These are phyloP conservation scores for Dendrobium catenatum DNA, from an alignment of 106 monocot species.

Conservation along the genomic window DNA sequence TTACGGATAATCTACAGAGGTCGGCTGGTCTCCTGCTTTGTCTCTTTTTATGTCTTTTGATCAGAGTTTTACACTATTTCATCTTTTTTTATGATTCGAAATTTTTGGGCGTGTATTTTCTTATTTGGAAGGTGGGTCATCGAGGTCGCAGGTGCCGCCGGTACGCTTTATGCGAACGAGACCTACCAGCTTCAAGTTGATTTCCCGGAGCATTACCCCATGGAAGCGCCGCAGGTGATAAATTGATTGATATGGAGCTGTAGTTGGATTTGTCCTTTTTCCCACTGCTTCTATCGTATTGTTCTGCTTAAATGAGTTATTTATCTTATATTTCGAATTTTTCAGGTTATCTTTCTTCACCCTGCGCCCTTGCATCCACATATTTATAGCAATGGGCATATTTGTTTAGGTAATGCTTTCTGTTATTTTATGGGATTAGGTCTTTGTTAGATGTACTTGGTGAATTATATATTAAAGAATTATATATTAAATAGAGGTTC, in stretches of 20 bases:
- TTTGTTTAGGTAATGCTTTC: slow-evolving; percentile 52
- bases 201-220: slow-evolving; percentile 46
- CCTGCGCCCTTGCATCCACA: slow-evolving; percentile 63
- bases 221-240: slow-evolving; percentile 38
- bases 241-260: not conserved
- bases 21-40: slow-evolving; percentile 6
- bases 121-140: slow-evolving; percentile 31
- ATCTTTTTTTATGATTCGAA: not conserved
- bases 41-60: not conserved
- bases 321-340: slow-evolving; percentile 5
- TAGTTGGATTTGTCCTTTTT: no score
- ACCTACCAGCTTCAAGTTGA: slow-evolving; percentile 47
- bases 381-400: slow-evolving; percentile 68
- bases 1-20: slow-evolving; percentile 64
- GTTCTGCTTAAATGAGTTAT: not conserved
- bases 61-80: not conserved
- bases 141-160: slow-evolving; percentile 35
- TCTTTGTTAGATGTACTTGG: not conserved
- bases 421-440: not conserved
- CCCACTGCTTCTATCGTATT: not conserved
- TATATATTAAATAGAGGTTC: not conserved
- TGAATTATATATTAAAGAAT: not conserved
- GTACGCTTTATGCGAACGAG: slow-evolving; percentile 38
- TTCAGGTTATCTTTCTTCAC: slow-evolving; percentile 53
- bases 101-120: not conserved